These are phyloP conservation scores for Sporothrix dimorphospora DNA, from an alignment of 2,329 filamentous ascomycete genomes.

Conservation along the genomic window DNA sequence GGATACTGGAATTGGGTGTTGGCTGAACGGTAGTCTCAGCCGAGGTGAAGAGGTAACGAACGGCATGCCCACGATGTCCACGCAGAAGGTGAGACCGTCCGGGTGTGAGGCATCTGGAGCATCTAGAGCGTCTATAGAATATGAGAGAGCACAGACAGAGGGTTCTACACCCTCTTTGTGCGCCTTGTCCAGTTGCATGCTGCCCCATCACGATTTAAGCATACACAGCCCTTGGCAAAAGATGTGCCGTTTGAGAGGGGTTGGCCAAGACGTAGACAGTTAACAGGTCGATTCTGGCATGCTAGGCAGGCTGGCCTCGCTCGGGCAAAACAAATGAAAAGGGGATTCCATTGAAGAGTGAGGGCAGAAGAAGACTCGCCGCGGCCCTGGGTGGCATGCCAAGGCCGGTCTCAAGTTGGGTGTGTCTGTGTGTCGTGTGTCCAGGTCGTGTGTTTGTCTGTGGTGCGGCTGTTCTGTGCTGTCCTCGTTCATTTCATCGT, in stretches of 20 bases:
- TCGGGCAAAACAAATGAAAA: background rate
- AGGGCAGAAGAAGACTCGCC: too few species aligned
- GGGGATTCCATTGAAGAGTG: background rate
- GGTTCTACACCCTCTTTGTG: background rate
- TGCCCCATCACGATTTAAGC: background rate
- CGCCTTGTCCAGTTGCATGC: background rate
- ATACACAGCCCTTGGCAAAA: background rate
- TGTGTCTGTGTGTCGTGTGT: conserved; percentile 1
- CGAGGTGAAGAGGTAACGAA: background rate
- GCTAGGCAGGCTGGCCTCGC: background rate
- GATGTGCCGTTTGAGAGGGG: background rate
- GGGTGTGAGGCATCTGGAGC: background rate
- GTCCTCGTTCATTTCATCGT: background rate
- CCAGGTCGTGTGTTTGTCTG: background rate
- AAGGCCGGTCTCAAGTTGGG: conserved; percentile 14
- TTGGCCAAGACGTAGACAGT: background rate
- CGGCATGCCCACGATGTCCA: background rate
- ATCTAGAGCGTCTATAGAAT: background rate
- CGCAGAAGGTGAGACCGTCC: background rate
- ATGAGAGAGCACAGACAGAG: background rate
- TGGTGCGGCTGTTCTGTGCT: background rate
- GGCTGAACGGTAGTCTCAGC: background rate
- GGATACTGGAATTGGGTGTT: too few species aligned
- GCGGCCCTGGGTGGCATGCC: conserved; percentile 2
- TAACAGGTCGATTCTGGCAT: background rate